phyloP scores from a whole-genome alignment of 371 early-diverging fungal genomes.

The Actinomortierella wolfii region DNA sequence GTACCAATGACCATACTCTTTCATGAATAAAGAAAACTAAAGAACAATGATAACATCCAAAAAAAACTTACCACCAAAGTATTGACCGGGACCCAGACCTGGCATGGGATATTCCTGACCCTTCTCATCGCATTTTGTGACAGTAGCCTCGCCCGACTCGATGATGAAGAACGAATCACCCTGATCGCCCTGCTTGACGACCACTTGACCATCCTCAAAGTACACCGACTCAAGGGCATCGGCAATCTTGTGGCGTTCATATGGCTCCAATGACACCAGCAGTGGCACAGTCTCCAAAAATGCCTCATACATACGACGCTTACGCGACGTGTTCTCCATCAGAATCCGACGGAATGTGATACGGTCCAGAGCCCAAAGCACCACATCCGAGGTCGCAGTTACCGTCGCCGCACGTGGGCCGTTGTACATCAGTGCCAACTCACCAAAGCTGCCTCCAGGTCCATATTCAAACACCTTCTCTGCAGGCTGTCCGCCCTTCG shows the following conservation, averaged over 20 bases:
- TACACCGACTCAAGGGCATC: constrained; percentile 89
- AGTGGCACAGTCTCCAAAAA: constrained; percentile 91
- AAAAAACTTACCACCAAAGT: constrained; percentile 88
- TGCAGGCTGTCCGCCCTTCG: constrained; percentile 57
- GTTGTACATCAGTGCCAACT: constrained; percentile 97
- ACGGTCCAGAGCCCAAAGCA: constrained; percentile 96
- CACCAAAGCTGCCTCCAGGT: constrained; percentile 93
- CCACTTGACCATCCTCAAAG: constrained; percentile 79
- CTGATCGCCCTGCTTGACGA: constrained; percentile 89
- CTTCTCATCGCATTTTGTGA: constrained; percentile 75
- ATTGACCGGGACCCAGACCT: constrained; percentile 83
- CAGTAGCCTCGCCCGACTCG: constrained; percentile 87
- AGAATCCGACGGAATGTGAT: constrained; percentile 93
- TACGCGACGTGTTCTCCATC: constrained; percentile 92
- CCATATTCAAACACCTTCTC: constrained; percentile 81
- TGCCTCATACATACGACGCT: constrained; percentile 91
- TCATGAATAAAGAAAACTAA: neutral
- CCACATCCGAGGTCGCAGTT: constrained; percentile 78
- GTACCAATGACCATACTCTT: no score
- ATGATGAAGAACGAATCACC: constrained; percentile 88
- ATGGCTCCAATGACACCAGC: constrained; percentile 83
- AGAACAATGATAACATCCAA: neutral
- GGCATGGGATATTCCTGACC: constrained; percentile 81
- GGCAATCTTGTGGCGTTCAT: constrained; percentile 94
- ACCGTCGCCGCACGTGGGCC: constrained; percentile 97